These are phyloP conservation scores for Paraconiothyrium brasiliense DNA, from an alignment of 2,329 filamentous ascomycete genomes.

Conservation along the genomic window DNA sequence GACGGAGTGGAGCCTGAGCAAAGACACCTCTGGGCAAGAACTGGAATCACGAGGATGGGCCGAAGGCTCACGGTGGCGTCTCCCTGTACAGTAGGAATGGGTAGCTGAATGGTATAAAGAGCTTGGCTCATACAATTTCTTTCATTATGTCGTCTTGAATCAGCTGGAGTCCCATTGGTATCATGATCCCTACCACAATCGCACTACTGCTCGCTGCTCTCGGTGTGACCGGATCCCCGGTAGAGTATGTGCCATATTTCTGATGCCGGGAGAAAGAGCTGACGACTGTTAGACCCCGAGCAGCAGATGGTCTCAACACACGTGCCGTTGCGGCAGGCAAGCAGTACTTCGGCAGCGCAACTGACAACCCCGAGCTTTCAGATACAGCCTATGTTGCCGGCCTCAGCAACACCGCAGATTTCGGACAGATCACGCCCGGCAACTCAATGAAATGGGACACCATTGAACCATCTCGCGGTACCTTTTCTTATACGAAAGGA, in stretches of 20 bases:
- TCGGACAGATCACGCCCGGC: slow-evolving; percentile 37
- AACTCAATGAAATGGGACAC: slow-evolving; percentile 32
- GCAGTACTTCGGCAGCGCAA: slow-evolving; percentile 38
- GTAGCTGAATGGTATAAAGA: slow-evolving; percentile 4
- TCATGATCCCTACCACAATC: slow-evolving; percentile 22
- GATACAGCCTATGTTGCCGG: slow-evolving; percentile 28
- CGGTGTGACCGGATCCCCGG: slow-evolving; percentile 24
- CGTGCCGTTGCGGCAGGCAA: slow-evolving; percentile 34
- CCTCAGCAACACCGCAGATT: slow-evolving; percentile 35
- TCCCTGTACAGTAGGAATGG: not conserved
- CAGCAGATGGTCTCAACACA: slow-evolving; percentile 34
- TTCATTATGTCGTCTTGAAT: not conserved
- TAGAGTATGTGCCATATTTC: slow-evolving; percentile 18
- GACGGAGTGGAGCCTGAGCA: not conserved
- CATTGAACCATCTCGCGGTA: not conserved
- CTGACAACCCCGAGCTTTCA: slow-evolving; percentile 33
- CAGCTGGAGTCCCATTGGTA: not conserved
- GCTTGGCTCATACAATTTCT: not conserved
- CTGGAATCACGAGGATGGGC: slow-evolving; percentile 5
- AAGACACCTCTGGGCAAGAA: not conserved
- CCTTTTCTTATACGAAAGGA: slow-evolving; percentile 29
- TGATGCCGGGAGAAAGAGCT: slow-evolving; percentile 7
- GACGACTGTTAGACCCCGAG: slow-evolving; percentile 21
- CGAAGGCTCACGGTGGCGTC: not conserved
- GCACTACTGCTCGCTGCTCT: slow-evolving; percentile 28